Base-by-base conservation (phyloP, 345 rosid species). In the Eucalyptus curtisii region DNA sequence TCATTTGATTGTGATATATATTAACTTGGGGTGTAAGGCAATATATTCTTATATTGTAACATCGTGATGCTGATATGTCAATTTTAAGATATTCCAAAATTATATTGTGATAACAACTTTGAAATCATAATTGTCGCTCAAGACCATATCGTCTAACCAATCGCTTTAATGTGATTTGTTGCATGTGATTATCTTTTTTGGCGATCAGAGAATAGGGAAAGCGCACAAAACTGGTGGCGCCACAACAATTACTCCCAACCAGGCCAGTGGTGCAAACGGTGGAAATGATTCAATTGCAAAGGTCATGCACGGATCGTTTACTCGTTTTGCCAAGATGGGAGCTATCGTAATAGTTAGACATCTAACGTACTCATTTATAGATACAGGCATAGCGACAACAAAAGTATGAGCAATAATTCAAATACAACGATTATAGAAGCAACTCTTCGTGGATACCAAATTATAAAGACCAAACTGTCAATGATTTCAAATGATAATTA, bases 231-330 rank as follows among this genome's bases (percentile, higher is more conserved):
- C 4, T 19, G 2, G 13, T 17, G 5, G 24, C 2, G 13, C 13
- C 10, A 3, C 10, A 2, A 14, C 40, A 59, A 25, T 64, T 64
- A 64, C 33, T 64, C 71, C 19, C 10, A 13, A 7, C 30, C 9
- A 64, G 3, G 71, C 9, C 0, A 14, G 0, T 7, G 19, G 33
- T 64, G 37, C 71, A 64, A n/a, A 0, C 2, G 3, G 5, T n/a
- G 33, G 20, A 64, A n/a, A 33, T 22, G 82, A 76, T 76, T 76
- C 15, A 37, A 19, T 22, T 37, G 27, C 47, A 76, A 37, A 76
- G 15, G 5, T 37, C 27, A 3, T 17, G 25, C 44, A 7, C 33
- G 81, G 81, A 68, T 68, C 2, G 12, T 33, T 17, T 68, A 17
- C 25, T 33, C 2, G 0, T 68, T 33, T 66, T 3, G 40, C 5